Evolutionary conservation across 306 rosid genomes (phyloP), one percentile per base, ranked within the genome.

Genomic region (Cicer arietinum): DNA sequence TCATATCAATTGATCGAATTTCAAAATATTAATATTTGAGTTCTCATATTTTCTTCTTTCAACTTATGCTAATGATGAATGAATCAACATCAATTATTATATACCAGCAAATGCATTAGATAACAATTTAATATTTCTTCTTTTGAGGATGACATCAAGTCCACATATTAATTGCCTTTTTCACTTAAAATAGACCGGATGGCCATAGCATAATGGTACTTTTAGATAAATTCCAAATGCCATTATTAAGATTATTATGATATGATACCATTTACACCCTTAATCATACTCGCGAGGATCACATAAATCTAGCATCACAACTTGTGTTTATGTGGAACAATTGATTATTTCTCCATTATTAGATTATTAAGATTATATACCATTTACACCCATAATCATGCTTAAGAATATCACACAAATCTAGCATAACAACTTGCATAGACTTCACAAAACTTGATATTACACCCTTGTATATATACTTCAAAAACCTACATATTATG

Each of bases 101-200:
- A 73, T 5, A 62, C 53, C 41, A 13, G 58, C 75, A 85, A 35
- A 8, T 20, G 41, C 64, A 58, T 40, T 60, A 52, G 61, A 43
- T 17, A 37, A 41, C 6, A 37, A 46, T 54, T 69, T 76, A 20
- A 30, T 35, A 39, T 66, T 72, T 71, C 80, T 74, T 68, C 54
- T 44, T 74, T 69, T 22, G 2, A 58, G 76, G 59, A 61, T 77
- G 84, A 77, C 72, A 69, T 77, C 71, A 80, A 6, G 9, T 62
- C 77, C 77, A 46, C 80, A 48, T 67, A 56, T 44, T 60, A 41
- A 47, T 64, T 61, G 65, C 68, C 13, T 77, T 77, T 53, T 18
- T 16, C 46, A 50, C 37, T 20, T 57, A 65, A 66, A 77, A 69
- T 41, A 39, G 39, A 53, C 44, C 66, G 7, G 60, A 12, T 39